phyloP scores from a whole-genome alignment of 2,329 filamentous ascomycete genomes.

The Stagonosporopsis chrysanthemi region DNA sequence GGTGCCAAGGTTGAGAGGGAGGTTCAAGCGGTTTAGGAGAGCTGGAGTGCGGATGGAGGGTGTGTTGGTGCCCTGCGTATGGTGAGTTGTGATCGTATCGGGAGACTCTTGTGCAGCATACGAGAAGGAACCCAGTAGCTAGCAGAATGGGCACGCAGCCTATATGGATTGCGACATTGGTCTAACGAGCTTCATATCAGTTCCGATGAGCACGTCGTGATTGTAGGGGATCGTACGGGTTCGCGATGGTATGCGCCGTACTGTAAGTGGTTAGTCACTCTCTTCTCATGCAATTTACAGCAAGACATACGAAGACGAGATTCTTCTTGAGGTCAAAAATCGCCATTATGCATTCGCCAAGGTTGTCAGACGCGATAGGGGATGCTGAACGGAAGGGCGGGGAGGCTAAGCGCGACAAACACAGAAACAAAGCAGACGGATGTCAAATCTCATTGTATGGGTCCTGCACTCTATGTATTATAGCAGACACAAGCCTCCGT shows the following conservation, averaged over 20 bases:
- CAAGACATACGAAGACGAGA: conserved; percentile 39
- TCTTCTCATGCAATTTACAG: neutral
- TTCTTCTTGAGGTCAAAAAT: conserved; percentile 45
- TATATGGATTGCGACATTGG: conserved; percentile 82
- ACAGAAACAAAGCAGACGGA: neutral
- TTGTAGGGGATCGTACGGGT: conserved; percentile 53
- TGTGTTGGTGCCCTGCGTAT: conserved; percentile 62
- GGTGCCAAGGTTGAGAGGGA: conserved; percentile 55
- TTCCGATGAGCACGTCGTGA: neutral
- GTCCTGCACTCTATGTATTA: neutral
- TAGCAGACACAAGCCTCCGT: neutral
- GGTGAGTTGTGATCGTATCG: neutral
- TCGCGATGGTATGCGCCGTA: conserved; percentile 87
- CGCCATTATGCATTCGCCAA: conserved; percentile 27
- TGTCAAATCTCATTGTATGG: neutral
- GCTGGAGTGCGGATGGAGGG: conserved; percentile 53
- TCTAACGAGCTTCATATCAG: conserved; percentile 47
- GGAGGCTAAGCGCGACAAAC: neutral
- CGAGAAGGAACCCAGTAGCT: conserved; percentile 73
- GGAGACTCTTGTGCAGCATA: conserved; percentile 52
- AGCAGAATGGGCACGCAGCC: conserved; percentile 78
- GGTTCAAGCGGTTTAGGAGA: conserved; percentile 43
- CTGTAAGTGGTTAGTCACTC: conserved; percentile 52
- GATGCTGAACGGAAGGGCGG: neutral
- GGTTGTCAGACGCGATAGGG: neutral